These are phyloP conservation scores for Colletotrichum acutatum DNA, from an alignment of 2,329 filamentous ascomycete genomes.

Conservation along the genomic window DNA sequence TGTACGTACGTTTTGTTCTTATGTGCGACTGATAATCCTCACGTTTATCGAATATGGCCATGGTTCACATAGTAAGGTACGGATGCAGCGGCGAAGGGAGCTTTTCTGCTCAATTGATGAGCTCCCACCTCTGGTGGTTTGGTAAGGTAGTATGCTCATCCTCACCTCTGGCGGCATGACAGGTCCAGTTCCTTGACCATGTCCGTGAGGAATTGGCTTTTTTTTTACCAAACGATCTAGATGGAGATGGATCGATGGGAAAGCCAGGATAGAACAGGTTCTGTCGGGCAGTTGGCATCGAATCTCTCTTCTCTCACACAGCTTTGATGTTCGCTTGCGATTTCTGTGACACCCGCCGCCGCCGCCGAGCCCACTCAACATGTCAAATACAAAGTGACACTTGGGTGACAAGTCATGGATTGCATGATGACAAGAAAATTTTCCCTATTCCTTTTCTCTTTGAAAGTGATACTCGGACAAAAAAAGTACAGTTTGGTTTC, in stretches of 20 bases:
- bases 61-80: background rate
- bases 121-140: background rate
- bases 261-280: background rate
- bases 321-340: background rate
- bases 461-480: background rate
- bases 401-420: background rate
- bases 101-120: background rate
- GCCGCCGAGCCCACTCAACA: background rate
- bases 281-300: background rate
- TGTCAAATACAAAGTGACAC: background rate
- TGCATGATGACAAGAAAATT: background rate
- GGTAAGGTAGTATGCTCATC: too few species aligned
- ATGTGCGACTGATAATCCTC: background rate
- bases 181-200: background rate
- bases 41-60: background rate
- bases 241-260: background rate
- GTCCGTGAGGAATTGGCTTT: too few species aligned
- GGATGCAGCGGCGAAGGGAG: background rate
- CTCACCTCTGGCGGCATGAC: too few species aligned
- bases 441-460: background rate
- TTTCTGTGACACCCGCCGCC: background rate
- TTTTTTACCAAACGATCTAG: background rate
- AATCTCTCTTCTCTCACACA: background rate
- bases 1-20: background rate
- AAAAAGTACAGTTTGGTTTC: slow-evolving; percentile 27